These are phyloP conservation scores for Brachypodium distachyon DNA, from an alignment of 202 grass and related monocot genomes.

Conservation along the genomic window DNA sequence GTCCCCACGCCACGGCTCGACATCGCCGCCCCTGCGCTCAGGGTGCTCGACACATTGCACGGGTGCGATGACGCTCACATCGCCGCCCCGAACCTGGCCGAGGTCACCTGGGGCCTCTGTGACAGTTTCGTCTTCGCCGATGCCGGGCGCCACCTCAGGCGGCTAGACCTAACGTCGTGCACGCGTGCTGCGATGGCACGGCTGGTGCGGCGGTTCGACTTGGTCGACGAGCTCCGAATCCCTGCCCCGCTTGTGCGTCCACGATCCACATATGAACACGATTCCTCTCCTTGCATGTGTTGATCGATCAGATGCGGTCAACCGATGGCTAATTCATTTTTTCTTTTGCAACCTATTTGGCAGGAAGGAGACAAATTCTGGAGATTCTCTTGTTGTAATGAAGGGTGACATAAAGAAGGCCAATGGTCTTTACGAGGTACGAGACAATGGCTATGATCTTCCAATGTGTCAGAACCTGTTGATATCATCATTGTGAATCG, in stretches of 20 bases:
- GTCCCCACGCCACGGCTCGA: not conserved
- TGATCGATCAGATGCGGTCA: too few relatives aligned
- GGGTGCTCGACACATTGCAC: not conserved
- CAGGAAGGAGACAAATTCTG: not conserved
- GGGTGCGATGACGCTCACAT: not conserved
- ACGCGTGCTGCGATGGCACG: not conserved
- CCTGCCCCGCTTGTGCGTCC: too few relatives aligned
- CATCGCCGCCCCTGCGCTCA: not conserved
- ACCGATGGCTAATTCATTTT: too few relatives aligned
- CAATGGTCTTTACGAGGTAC: too few relatives aligned
- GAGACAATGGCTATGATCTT: too few relatives aligned
- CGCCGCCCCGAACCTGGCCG: not conserved
- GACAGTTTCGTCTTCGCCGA: not conserved
- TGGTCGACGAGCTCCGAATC: not conserved
- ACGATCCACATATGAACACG: too few relatives aligned
- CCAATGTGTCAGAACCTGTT: not conserved
- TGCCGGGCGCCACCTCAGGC: not conserved
- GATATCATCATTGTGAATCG: not conserved
- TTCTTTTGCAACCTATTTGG: too few relatives aligned
- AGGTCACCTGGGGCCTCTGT: not conserved
- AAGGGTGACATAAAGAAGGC: too few relatives aligned
- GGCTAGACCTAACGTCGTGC: not conserved
- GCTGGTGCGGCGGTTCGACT: not conserved
- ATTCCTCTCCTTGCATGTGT: too few relatives aligned
- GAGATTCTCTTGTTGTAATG: too few relatives aligned